Conservation (phyloP, 78 protist species). For the Dictyostelium capitatum region DNA sequence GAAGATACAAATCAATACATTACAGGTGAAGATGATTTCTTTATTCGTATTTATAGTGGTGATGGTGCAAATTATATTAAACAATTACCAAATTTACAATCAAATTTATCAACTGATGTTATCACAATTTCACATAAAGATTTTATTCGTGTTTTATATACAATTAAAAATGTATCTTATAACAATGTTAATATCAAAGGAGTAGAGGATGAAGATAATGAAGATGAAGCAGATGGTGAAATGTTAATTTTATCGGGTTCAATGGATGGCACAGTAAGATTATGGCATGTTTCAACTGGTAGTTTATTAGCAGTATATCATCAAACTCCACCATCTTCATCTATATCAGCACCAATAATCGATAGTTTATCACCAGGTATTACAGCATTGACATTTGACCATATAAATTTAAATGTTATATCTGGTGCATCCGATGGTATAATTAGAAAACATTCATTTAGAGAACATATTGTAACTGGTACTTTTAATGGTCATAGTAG, state of each 20-base stretch:
- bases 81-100: not conserved
- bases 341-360: not conserved
- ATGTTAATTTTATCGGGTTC: slow-evolving; percentile 24
- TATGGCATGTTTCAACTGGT: slow-evolving; percentile 49
- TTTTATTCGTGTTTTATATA: not conserved
- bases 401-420: not conserved
- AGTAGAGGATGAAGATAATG: slow-evolving; percentile 11
- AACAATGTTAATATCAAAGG: not conserved
- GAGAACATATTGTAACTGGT: slow-evolving; percentile 2
- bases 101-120: not conserved
- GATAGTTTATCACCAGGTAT: not conserved
- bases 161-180: not conserved
- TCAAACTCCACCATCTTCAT: not conserved
- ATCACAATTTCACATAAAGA: slow-evolving; percentile 6
- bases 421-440: slow-evolving; percentile 60
- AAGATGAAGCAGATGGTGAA: not conserved
- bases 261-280: slow-evolving; percentile 57
- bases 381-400: slow-evolving; percentile 26
- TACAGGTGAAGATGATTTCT: slow-evolving; percentile 72
- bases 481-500: slow-evolving; percentile 56
- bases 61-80: not conserved
- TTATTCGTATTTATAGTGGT: slow-evolving; percentile 45
- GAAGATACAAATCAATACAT: slow-evolving; percentile 15
- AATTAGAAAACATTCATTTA: slow-evolving; percentile 27
- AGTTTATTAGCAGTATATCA: slow-evolving; percentile 16